Percentiles rank a stretch among this genome's conserved stretches.
phyloP scores from a whole-genome alignment of 257 asterid species.

The Petrea volubilis region DNA sequence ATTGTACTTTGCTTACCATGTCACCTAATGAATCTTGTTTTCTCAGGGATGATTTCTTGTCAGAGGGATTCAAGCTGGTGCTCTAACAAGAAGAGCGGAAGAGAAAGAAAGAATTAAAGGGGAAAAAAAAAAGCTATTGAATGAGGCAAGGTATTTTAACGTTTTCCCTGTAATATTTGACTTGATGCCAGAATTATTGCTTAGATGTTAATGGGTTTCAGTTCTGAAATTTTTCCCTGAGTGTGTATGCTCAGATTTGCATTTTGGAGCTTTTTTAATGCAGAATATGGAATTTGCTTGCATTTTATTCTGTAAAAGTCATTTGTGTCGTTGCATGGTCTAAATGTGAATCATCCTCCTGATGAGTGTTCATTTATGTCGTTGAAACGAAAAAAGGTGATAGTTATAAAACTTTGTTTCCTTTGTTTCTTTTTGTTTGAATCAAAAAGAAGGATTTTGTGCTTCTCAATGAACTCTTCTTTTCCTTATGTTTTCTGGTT shows the following conservation, averaged over 20 bases:
- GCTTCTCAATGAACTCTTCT: background rate
- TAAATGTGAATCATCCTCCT: background rate
- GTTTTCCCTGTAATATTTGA: background rate
- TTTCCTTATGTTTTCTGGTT: background rate
- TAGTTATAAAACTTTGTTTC: background rate
- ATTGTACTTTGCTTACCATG: background rate
- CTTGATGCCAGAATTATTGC: conserved; percentile 11
- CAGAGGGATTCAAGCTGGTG: conserved; percentile 43
- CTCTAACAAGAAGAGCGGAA: conserved; percentile 18
- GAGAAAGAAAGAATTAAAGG: background rate
- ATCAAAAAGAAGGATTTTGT: background rate
- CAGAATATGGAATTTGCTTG: background rate
- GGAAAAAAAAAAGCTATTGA: background rate
- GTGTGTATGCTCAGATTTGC: background rate
- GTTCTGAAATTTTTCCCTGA: background rate
- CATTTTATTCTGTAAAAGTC: background rate
- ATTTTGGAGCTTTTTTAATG: background rate
- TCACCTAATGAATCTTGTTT: background rate
- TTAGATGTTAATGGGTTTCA: background rate
- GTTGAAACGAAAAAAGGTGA: background rate
- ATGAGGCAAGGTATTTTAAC: conserved; percentile 18
- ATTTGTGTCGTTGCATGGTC: background rate
- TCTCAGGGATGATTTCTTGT: conserved; percentile 43
- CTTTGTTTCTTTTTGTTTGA: background rate
- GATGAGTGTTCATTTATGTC: background rate